These are phyloP conservation scores for Leccinum sublutescens DNA, from an alignment of 768 basidiomycete genomes.

Conservation along the genomic window DNA sequence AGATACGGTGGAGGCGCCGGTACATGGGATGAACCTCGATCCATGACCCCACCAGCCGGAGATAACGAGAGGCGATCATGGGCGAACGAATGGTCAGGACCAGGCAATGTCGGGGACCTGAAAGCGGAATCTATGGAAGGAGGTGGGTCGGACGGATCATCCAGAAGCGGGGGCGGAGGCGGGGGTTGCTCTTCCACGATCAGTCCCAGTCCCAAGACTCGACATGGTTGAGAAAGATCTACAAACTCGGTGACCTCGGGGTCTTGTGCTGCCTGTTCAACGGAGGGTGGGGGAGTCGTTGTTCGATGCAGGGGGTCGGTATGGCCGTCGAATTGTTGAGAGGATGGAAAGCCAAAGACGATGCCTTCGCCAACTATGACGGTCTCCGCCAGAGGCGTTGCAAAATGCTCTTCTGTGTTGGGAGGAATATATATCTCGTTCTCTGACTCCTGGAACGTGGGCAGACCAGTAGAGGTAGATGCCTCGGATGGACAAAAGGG, in stretches of 20 bases:
- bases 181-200: constrained; percentile 58
- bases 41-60: constrained; percentile 32
- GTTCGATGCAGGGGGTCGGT: constrained; percentile 62
- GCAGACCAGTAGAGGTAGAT: constrained; percentile 58
- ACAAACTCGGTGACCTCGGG: constrained; percentile 67
- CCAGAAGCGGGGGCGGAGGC: constrained; percentile 79
- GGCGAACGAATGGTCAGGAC: constrained; percentile 28
- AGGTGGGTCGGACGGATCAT: constrained; percentile 86
- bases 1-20: constrained; percentile 82
- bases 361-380: constrained; percentile 71
- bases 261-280: constrained; percentile 73
- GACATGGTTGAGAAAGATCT: constrained; percentile 55
- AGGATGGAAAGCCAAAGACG: constrained; percentile 68
- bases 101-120: constrained; percentile 35
- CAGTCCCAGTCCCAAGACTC: constrained; percentile 56
- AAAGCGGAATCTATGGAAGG: constrained; percentile 86
- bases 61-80: constrained; percentile 32
- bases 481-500: constrained; percentile 52
- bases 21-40: constrained; percentile 41
- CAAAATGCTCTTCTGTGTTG: constrained; percentile 36
- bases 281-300: constrained; percentile 69
- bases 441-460: constrained; percentile 81
- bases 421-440: constrained; percentile 67
- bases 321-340: constrained; percentile 82
- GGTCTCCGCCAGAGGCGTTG: constrained; percentile 31